phyloP scores from a whole-genome alignment of 2,329 filamentous ascomycete species.

The Ophiognomonia clavigignenti-juglandacearum region DNA sequence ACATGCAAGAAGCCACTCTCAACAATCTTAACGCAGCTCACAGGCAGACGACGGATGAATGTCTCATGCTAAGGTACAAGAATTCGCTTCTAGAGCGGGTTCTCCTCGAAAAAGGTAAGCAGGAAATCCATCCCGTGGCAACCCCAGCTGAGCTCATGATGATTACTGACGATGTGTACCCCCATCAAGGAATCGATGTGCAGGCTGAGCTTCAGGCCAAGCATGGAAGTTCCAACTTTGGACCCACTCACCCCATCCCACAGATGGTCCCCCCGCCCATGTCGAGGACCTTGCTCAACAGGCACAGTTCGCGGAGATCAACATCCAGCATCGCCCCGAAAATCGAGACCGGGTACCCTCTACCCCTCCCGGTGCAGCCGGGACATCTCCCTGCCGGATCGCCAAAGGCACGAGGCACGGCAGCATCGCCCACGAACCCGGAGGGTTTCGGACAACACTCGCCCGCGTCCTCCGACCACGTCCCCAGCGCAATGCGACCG shows the following conservation, averaged over 20 bases:
- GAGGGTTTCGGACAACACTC: conserved; percentile 36
- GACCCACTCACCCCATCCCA: conserved; percentile 44
- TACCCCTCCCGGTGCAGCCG: conserved; percentile 39
- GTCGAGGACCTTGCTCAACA: conserved; percentile 75
- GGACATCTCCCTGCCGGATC: conserved; percentile 54
- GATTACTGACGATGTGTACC: too few relatives aligned
- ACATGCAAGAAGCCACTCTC: conserved; percentile 90
- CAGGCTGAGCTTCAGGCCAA: conserved; percentile 73
- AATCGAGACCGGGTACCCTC: conserved; percentile 48
- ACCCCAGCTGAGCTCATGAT: conserved; percentile 70
- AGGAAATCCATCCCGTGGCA: neutral
- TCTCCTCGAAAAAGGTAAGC: conserved; percentile 87
- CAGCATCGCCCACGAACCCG: conserved; percentile 64
- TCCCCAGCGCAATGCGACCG: conserved; percentile 34
- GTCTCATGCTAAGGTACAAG: conserved; percentile 96
- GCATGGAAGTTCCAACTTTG: too few relatives aligned
- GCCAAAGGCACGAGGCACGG: conserved; percentile 74
- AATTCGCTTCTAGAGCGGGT: conserved; percentile 95
- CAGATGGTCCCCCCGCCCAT: conserved; percentile 70
- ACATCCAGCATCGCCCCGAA: conserved; percentile 73
- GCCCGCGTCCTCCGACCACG: conserved; percentile 40
- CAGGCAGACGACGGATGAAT: conserved; percentile 91
- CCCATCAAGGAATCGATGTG: conserved; percentile 86
- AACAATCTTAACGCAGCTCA: conserved; percentile 92
- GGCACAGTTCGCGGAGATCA: conserved; percentile 69